Conservation (phyloP, 768 basidiomycete species). For the Asterophora parasitica region DNA sequence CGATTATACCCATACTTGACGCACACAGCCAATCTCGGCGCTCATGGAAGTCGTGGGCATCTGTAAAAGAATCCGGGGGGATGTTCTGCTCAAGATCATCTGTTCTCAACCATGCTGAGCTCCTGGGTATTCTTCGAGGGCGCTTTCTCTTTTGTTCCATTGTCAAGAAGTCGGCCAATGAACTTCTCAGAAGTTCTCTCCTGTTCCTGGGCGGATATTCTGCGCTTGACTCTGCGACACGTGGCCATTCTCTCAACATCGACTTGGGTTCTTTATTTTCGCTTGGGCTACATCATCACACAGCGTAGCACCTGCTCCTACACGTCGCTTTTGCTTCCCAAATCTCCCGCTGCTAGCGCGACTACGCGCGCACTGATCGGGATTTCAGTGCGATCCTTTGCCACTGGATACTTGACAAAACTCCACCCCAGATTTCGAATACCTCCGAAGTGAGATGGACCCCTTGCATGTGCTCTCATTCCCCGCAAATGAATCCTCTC, state of each 20-base stretch:
- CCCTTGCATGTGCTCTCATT: background rate
- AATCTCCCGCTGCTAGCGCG: background rate
- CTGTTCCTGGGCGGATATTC: background rate
- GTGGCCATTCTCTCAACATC: background rate
- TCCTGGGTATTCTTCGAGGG: background rate
- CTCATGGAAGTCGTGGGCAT: conserved; percentile 8
- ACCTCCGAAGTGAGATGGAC: background rate
- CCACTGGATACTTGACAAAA: background rate
- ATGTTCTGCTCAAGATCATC: background rate
- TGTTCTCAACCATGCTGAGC: background rate
- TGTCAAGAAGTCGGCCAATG: background rate
- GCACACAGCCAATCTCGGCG: conserved; percentile 2
- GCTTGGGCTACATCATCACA: background rate
- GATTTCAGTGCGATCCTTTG: background rate
- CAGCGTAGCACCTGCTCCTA: too few species aligned
- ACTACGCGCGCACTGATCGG: too few species aligned
- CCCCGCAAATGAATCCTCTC: background rate
- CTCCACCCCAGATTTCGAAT: background rate
- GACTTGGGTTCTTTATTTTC: background rate
- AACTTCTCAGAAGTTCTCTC: too few species aligned
- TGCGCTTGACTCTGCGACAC: conserved; percentile 1
- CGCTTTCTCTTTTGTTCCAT: background rate
- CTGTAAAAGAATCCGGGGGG: background rate
- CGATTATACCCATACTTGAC: too few species aligned
- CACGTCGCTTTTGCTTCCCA: background rate